Conservation (phyloP, 1,284 basidiomycete species). For the Coniophora puteana region DNA sequence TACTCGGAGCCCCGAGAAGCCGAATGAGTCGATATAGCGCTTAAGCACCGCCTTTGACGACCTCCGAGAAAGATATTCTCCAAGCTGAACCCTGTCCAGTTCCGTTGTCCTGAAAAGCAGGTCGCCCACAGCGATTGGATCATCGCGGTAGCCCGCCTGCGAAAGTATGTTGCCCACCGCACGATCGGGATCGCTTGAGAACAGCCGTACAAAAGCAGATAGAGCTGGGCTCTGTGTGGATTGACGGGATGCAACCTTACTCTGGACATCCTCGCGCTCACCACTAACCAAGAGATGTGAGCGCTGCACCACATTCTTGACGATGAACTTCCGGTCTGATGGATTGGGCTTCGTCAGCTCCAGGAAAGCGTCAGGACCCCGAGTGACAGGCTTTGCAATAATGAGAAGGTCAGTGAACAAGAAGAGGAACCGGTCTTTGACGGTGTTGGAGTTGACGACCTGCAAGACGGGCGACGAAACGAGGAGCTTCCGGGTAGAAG, state of each 20-base stretch:
- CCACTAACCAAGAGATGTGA: conserved; percentile 65
- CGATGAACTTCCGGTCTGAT: conserved; percentile 79
- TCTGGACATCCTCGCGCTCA: conserved; percentile 56
- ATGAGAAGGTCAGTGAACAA: conserved; percentile 93
- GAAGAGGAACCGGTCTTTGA: conserved; percentile 96
- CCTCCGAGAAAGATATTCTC: conserved; percentile 75
- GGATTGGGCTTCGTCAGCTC: conserved; percentile 61
- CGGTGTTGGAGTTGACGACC: conserved; percentile 89
- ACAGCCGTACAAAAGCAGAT: conserved; percentile 69
- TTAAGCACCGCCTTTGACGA: conserved; percentile 73
- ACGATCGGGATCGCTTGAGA: conserved; percentile 67
- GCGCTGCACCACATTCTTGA: conserved; percentile 85
- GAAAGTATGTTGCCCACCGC: conserved; percentile 67
- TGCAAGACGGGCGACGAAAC: conserved; percentile 87
- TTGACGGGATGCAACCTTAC: conserved; percentile 37
- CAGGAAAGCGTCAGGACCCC: conserved; percentile 57
- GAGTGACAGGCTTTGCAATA: conserved; percentile 71
- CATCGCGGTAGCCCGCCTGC: conserved; percentile 52
- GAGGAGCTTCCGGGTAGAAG: conserved; percentile 83
- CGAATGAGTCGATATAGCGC: conserved; percentile 85
- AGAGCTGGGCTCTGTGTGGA: conserved; percentile 56
- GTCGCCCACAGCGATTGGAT: conserved; percentile 69
- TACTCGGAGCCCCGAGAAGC: conserved; percentile 78
- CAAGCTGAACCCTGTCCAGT: conserved; percentile 80
- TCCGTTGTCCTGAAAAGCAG: conserved; percentile 84